A percentile compares a stretch with the other conserved stretches of the same genome.
These are phyloP conservation scores for Spirogloea muscicola DNA, from an alignment of 139 green algal genomes.

Conservation along the genomic window DNA sequence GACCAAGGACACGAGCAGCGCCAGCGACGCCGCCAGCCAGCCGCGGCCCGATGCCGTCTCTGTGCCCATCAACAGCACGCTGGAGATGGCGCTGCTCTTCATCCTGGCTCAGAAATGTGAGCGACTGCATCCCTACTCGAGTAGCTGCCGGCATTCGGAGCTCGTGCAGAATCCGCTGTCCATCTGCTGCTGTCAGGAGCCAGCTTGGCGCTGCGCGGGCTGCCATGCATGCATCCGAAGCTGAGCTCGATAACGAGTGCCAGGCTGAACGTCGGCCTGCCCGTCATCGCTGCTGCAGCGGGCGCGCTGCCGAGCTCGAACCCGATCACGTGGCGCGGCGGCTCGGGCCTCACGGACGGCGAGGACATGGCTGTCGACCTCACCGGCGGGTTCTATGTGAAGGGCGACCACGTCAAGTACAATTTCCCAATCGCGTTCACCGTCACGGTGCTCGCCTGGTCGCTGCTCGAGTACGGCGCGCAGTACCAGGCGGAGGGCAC, in stretches of 20 bases:
- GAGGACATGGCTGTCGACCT: slow-evolving; percentile 46
- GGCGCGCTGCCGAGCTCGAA: too few relatives aligned
- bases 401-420: slow-evolving; percentile 64
- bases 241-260: too few relatives aligned
- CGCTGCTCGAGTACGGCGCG: slow-evolving; percentile 51
- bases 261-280: too few relatives aligned
- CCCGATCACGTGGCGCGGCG: slow-evolving; percentile 25
- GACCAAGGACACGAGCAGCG: slow-evolving; percentile 1
- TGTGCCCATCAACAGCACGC: slow-evolving; percentile 2
- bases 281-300: too few relatives aligned
- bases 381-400: slow-evolving; percentile 56
- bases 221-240: too few relatives aligned
- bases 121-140: too few relatives aligned
- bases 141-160: too few relatives aligned
- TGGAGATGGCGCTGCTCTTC: slow-evolving; percentile 54
- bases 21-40: not conserved
- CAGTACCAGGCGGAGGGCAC: not conserved
- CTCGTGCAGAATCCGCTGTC: too few relatives aligned
- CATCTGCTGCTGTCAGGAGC: too few relatives aligned
- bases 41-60: not conserved
- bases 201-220: too few relatives aligned
- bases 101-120: slow-evolving; percentile 58
- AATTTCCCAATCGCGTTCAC: slow-evolving; percentile 55
- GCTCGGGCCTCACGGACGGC: slow-evolving; percentile 40
- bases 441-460: slow-evolving; percentile 52